These are phyloP conservation scores for Singerocomus inundabilis DNA, from an alignment of 1,284 basidiomycete species.

Conservation along the genomic window DNA sequence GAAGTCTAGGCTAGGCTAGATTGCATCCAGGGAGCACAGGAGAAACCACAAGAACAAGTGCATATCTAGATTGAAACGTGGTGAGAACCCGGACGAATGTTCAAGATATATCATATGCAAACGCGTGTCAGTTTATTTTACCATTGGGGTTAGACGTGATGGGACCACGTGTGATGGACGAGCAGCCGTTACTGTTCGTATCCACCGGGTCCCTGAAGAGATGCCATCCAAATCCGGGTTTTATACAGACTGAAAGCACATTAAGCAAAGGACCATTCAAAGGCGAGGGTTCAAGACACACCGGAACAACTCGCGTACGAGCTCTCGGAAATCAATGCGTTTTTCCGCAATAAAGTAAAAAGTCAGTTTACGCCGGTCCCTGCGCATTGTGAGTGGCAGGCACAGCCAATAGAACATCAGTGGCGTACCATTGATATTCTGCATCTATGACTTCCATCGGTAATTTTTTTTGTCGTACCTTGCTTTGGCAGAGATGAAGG, in stretches of 20 bases:
- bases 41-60: constrained; percentile 8
- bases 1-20: constrained; percentile 34
- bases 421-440: constrained; percentile 90
- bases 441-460: constrained; percentile 99
- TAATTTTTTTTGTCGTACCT: constrained; percentile 88
- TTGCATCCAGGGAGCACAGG: constrained; percentile 14
- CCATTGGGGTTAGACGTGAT: background rate
- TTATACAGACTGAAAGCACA: constrained; percentile 59
- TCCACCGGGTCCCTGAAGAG: constrained; percentile 44
- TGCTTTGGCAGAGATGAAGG: constrained; percentile 85
- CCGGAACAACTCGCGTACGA: constrained; percentile 91
- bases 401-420: background rate
- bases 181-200: constrained; percentile 36
- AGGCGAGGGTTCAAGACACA: constrained; percentile 29
- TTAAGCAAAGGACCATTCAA: background rate
- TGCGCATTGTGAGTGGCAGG: constrained; percentile 29
- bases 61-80: constrained; percentile 33
- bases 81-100: constrained; percentile 9
- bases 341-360: constrained; percentile 98
- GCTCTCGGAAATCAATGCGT: constrained; percentile 95
- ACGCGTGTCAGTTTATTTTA: constrained; percentile 17
- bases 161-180: background rate
- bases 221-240: constrained; percentile 77
- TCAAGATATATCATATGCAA: constrained; percentile 30
- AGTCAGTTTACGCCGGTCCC: constrained; percentile 95